phyloP scores from a whole-genome alignment of 2,329 filamentous ascomycete species.

The Colletotrichum falcatum region DNA sequence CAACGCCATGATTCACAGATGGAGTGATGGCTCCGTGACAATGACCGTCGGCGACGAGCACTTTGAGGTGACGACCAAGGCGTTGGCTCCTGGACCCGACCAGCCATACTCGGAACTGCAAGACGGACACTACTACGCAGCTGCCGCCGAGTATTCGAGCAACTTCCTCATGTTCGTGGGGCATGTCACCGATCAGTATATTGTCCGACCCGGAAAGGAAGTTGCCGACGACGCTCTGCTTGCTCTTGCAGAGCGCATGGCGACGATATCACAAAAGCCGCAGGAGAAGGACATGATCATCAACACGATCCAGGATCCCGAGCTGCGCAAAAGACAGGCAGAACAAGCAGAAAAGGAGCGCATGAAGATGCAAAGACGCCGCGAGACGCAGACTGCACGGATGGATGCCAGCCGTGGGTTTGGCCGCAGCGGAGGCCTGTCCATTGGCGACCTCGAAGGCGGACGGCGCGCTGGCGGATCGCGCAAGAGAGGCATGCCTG shows the following conservation, averaged over 20 bases:
- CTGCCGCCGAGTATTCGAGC: conserved; percentile 75
- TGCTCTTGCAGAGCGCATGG: conserved; percentile 75
- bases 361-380: conserved; percentile 72
- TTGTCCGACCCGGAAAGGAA: conserved; percentile 74
- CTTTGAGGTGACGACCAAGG: conserved; percentile 79
- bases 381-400: conserved; percentile 75
- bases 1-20: conserved; percentile 79
- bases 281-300: conserved; percentile 74
- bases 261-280: conserved; percentile 69
- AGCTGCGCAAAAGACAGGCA: conserved; percentile 78
- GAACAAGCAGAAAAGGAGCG: conserved; percentile 82
- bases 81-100: conserved; percentile 70
- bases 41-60: conserved; percentile 81
- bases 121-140: conserved; percentile 82
- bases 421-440: conserved; percentile 69
- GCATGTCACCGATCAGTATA: conserved; percentile 80
- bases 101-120: conserved; percentile 74
- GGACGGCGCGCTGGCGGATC: conserved; percentile 61
- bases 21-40: conserved; percentile 84
- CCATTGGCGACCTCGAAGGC: conserved; percentile 77
- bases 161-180: conserved; percentile 79
- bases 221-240: conserved; percentile 79
- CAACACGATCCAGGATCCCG: conserved; percentile 78
- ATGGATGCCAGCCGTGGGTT: conserved; percentile 66
- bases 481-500: conserved; percentile 66